A percentile compares a stretch with the other conserved stretches of the same genome.
Evolutionary conservation across 1,284 basidiomycete species (phyloP).

Genomic region (Leccinum variabile): DNA sequence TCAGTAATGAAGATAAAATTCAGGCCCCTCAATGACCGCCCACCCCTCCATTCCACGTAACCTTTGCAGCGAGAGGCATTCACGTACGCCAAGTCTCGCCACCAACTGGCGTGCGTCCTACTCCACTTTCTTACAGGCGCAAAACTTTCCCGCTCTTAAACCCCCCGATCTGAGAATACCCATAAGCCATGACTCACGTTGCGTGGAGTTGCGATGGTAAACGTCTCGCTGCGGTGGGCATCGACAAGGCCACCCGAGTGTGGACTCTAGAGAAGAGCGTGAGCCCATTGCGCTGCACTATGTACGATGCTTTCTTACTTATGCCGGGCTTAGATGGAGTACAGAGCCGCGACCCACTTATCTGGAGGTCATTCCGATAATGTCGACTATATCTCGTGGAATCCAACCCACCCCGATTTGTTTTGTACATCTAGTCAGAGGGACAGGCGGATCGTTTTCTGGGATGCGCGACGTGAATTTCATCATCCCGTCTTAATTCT

Average conservation of each 20-base stretch:
- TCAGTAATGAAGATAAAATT: constrained; percentile 51
- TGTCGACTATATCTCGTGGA: constrained; percentile 77
- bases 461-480: constrained; percentile 73
- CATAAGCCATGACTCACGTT: constrained; percentile 68
- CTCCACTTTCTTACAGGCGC: constrained; percentile 46
- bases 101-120: constrained; percentile 12
- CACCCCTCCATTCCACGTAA: constrained; percentile 69
- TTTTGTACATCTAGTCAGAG: constrained; percentile 76
- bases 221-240: constrained; percentile 72
- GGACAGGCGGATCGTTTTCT: constrained; percentile 72
- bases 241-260: constrained; percentile 72
- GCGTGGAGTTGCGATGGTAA: constrained; percentile 82
- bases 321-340: constrained; percentile 54
- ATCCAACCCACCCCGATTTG: constrained; percentile 73
- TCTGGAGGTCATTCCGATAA: constrained; percentile 71
- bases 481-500: neutral
- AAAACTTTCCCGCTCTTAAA: constrained; percentile 74
- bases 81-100: constrained; percentile 53
- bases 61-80: constrained; percentile 64
- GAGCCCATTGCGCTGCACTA: constrained; percentile 28
- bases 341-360: constrained; percentile 59
- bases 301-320: neutral
- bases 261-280: constrained; percentile 78
- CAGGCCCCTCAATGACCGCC: constrained; percentile 66
- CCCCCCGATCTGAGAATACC: constrained; percentile 71